These are phyloP conservation scores for Spergularia bocconei DNA, from an alignment of 148 eudicot species.

Conservation along the genomic window DNA sequence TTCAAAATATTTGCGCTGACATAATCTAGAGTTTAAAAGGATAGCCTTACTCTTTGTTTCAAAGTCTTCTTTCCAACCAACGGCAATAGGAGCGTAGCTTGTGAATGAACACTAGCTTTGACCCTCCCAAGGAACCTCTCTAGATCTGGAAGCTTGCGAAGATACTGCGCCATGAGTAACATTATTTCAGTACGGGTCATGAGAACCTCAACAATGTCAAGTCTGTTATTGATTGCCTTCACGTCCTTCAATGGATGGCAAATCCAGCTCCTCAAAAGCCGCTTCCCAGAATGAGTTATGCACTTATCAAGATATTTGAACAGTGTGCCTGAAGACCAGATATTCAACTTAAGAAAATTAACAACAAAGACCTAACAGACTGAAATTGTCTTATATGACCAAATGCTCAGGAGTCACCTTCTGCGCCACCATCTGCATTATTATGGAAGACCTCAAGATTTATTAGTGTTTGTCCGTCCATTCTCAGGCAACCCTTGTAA, in stretches of 20 bases:
- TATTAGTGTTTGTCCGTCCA: conserved; percentile 91
- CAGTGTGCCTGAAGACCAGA: conserved; percentile 66
- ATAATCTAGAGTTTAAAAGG: neutral
- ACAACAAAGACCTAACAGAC: neutral
- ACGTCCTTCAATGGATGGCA: conserved; percentile 89
- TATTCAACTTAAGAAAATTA: conserved; percentile 4
- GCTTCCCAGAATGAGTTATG: conserved; percentile 75
- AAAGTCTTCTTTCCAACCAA: conserved; percentile 72
- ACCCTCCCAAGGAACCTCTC: conserved; percentile 91
- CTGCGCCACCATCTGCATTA: conserved; percentile 79
- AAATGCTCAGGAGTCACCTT: conserved; percentile 48
- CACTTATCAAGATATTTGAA: conserved; percentile 81
- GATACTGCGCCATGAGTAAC: conserved; percentile 54
- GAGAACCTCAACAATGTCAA: conserved; percentile 70
- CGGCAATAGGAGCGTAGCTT: conserved; percentile 65
- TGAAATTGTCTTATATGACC: neutral
- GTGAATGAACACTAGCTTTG: conserved; percentile 68
- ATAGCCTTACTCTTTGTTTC: conserved; percentile 77
- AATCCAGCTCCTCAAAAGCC: conserved; percentile 91
- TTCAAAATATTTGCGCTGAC: neutral
- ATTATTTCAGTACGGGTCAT: conserved; percentile 51
- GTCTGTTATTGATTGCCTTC: conserved; percentile 68
- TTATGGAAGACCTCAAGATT: conserved; percentile 90
- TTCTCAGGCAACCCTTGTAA: conserved; percentile 86
- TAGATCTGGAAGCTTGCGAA: conserved; percentile 85